These are phyloP conservation scores for Boletus insuetus DNA, from an alignment of 768 basidiomycete genomes.

Conservation along the genomic window DNA sequence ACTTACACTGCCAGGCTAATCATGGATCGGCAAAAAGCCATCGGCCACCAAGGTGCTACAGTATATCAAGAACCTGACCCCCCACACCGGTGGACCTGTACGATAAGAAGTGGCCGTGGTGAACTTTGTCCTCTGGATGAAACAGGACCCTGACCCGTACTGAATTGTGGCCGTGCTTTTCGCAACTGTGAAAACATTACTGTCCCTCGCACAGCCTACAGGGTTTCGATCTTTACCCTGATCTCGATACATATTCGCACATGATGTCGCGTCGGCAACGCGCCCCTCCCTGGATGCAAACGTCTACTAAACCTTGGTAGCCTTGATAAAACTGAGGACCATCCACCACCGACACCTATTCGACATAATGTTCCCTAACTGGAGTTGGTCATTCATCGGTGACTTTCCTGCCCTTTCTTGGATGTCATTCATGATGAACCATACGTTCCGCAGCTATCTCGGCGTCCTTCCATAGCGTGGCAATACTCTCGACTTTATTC, in stretches of 20 bases:
- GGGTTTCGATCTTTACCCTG: neutral
- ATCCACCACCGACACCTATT: neutral
- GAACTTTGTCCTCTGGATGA: no score
- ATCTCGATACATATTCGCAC: neutral
- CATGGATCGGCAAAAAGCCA: no score
- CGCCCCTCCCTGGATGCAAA: neutral
- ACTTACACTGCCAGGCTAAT: no score
- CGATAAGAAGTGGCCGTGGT: no score
- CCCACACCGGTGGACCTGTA: no score
- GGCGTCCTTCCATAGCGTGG: constrained; percentile 17
- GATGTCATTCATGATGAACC: constrained; percentile 1
- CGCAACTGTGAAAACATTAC: no score
- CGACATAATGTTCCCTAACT: constrained; percentile 15
- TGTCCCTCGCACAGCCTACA: neutral
- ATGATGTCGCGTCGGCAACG: neutral
- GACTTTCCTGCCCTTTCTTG: neutral
- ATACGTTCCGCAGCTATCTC: constrained; percentile 5
- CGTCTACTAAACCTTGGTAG: neutral
- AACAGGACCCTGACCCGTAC: no score
- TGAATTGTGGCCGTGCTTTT: no score
- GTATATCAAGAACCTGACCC: no score
- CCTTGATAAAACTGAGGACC: neutral
- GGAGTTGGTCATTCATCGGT: constrained; percentile 15
- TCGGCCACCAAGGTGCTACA: no score
- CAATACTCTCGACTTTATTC: constrained; percentile 23